Evolutionary conservation across 1,139 yeast genomes (phyloP), one percentile per base, ranked within the genome.

Genomic region (Taphrina confusa): DNA sequence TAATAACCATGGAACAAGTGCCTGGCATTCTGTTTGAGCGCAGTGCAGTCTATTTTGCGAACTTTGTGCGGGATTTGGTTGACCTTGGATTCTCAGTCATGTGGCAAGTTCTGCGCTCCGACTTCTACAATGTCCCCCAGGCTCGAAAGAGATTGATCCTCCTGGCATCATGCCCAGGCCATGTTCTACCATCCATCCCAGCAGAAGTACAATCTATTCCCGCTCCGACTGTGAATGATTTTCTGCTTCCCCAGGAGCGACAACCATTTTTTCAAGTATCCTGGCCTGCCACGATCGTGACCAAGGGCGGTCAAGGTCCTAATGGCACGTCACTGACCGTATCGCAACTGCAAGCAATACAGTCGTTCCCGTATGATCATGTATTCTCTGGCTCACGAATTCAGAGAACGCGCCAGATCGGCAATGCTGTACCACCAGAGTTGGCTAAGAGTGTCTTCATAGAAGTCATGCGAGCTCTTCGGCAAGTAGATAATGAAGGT

Each of bases 351-450:
- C 42, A 37, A 25, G 42, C 42, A 6, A 37, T 37, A 11, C 42
- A 37, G n/a, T 16, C 42, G 1, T 37, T 37, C 20, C 42, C 42
- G 9, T 5, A 18, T 18, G 20, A 6, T 37, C 42, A 37, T n/a
- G 2, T 37, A 22, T 37, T 37, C n/a, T 2, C n/a, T 16, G 42
- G 42, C 23, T 18, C 23, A 4, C n/a, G 8, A 2, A n/a, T 25
- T 18, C 42, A 37, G 1, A 2, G 18, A 14, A 22, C 25, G 18
- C 42, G 42, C 3, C 22, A 14, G 42, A 37, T 37, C n/a, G 42
- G 42, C 8, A 37, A 37, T 37, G 42, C 42, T 4, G 4, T 37
- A 4, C 42, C 42, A 37, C 42, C 42, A 18, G 25, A 37, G 42
- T 25, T 37, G 9, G 42, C 42, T 8, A 22, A 25, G 9, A 18